Evolutionary conservation across 495 filamentous ascomycete genomes (phyloP).

Genomic region (Aspergillus bertholletiae): DNA sequence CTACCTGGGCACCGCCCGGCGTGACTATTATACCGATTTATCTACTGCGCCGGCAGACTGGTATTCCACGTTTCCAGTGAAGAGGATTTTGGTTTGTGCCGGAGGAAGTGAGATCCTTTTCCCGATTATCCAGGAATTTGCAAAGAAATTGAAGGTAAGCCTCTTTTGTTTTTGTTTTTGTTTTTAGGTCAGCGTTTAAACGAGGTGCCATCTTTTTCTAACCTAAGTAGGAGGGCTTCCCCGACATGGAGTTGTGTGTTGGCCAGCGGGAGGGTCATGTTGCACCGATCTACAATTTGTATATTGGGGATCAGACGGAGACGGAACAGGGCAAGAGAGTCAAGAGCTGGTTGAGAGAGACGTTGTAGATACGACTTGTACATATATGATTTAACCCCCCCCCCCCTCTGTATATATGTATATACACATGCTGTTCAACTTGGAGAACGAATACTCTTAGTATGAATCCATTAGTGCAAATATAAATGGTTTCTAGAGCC

Average conservation of each 20-base stretch:
- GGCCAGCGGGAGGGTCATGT: constrained; percentile 41
- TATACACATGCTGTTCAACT: neutral
- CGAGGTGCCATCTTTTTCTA: neutral
- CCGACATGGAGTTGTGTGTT: constrained; percentile 33
- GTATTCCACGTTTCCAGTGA: constrained; percentile 47
- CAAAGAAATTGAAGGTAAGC: constrained; percentile 26
- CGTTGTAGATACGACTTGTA: constrained; percentile 10
- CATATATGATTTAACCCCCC: too few relatives aligned
- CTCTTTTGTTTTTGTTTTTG: too few relatives aligned
- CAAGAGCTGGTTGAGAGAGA: constrained; percentile 27
- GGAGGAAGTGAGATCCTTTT: constrained; percentile 59
- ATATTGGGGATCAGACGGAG: constrained; percentile 32
- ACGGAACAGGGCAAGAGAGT: constrained; percentile 39
- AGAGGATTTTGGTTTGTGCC: constrained; percentile 48
- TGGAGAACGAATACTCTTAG: neutral
- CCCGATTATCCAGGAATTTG: constrained; percentile 54
- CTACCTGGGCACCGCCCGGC: constrained; percentile 42
- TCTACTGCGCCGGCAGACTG: constrained; percentile 48
- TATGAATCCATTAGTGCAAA: too few relatives aligned
- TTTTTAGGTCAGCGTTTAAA: neutral
- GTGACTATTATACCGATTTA: constrained; percentile 56
- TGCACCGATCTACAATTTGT: constrained; percentile 40
- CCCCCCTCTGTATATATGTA: too few relatives aligned
- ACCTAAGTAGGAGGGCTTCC: constrained; percentile 22
- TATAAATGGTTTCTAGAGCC: too few relatives aligned